Base-by-base conservation (phyloP, 768 basidiomycete genomes). In the Pholiota microspora region DNA sequence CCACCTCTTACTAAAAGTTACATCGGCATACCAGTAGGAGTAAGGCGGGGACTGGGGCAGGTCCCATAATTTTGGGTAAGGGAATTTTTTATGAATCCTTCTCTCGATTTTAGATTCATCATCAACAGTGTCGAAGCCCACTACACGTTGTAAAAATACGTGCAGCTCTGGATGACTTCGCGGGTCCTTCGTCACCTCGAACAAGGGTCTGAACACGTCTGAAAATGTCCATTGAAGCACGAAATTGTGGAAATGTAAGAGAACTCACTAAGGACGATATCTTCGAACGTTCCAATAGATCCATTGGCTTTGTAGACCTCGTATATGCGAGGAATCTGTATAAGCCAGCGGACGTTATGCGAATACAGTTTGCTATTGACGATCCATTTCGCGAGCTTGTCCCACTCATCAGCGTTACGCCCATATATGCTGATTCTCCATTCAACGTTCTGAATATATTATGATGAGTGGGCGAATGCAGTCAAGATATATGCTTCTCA, bases 121-220 rank as follows among this genome's bases (percentile, higher is more conserved):
- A 62, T 99, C 97, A 18, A 99, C 97, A n/a, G 89, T 94, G 64
- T 98, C 97, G 65, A 99, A 97, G 4, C 97, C 97, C 49, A 98
- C 71, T 5, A 98, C 94, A 4, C 97, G 86, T 69, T 97, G 94
- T 29, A 99, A 74, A 75, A 99, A 95, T 31, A 96, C 78, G 66
- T 98, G 96, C 9, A 99, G 78, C 63, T 98, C 95, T 0, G 96
- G 97, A 64, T 98, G 96, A 2, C 82, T 84, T 2, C 75, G 70
- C 0, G 97, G 97, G 67, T 98, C 87, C 62, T 89, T 84, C 0
- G 97, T 99, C 25, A 98, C 97, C 67, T 99, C 96, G 62, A 97
- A 99, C 48, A 99, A 71, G 0, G 97, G 96, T 31, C 79, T 74
- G 74, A 98, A 99, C 5, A 99, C 77, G 69, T 98, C 97, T 98